Percentiles rank a stretch among this genome's conserved stretches.
Evolutionary conservation across 2,329 filamentous ascomycete species (phyloP).

Genomic region (Westerdykella ornata): DNA sequence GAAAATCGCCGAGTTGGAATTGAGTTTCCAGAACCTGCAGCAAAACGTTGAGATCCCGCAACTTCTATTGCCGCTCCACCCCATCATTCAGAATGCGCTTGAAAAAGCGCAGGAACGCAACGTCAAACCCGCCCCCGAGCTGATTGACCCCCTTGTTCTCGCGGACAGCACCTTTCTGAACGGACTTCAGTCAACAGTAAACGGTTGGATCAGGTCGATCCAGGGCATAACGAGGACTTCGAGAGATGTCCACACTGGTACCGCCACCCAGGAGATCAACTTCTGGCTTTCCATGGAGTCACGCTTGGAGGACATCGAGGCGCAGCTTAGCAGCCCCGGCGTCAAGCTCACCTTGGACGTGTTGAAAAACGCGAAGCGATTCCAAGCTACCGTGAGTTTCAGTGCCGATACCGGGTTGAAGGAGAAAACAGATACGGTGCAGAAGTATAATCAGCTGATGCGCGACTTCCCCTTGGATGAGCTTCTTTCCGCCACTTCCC

Average conservation of each 20-base stretch:
- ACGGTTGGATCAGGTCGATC: constrained; percentile 98
- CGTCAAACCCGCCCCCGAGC: constrained; percentile 65
- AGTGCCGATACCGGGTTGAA: constrained; percentile 91
- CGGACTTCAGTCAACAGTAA: constrained; percentile 85
- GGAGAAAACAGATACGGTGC: constrained; percentile 90
- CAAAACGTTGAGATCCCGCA: constrained; percentile 98
- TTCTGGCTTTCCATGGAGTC: constrained; percentile 99
- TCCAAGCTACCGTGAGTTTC: constrained; percentile 96
- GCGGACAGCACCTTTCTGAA: constrained; percentile 91
- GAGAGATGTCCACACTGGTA: constrained; percentile 68
- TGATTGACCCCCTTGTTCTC: constrained; percentile 68
- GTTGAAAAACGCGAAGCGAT: constrained; percentile 92
- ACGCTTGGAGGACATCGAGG: constrained; percentile 83
- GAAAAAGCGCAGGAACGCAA: constrained; percentile 66
- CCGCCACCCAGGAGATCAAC: constrained; percentile 95
- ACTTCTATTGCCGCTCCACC: constrained; percentile 78
- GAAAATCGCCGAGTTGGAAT: constrained; percentile 87
- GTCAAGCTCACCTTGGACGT: constrained; percentile 90
- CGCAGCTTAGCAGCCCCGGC: constrained; percentile 79
- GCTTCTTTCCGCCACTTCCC: constrained; percentile 80
- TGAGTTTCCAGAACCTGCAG: constrained; percentile 84
- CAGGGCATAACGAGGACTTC: constrained; percentile 93
- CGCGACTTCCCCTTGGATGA: constrained; percentile 96
- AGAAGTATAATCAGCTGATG: constrained; percentile 99
- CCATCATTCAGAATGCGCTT: constrained; percentile 77